Base-by-base conservation (phyloP, 768 basidiomycete genomes). In the Naganishia friedmannii region DNA sequence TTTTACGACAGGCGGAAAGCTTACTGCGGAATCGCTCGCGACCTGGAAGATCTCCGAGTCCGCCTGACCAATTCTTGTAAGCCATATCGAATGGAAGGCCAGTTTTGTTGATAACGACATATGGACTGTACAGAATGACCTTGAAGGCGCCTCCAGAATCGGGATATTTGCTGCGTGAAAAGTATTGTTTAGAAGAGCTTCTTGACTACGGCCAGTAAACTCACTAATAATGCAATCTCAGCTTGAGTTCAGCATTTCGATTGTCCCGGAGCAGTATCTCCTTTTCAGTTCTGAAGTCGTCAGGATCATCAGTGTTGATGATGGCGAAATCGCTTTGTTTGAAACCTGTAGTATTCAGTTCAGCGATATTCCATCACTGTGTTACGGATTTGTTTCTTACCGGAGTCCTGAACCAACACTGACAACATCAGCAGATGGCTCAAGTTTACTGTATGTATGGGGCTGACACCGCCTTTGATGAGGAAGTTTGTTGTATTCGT, bases 251-350 rank as follows among this genome's bases (percentile, higher is more conserved):
- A 57, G 90, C 85, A 66, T 88, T 89, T 46, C 84, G 83, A 65
- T 85, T 82, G 80, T 98, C 96, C 4, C 87, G 85, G 55, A 98
- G 80, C 7, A 85, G 85, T 57, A 98, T 81, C 42, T 83, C 85
- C 65, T 84, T 86, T 80, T 94, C 96, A 67, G 87, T 85, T 70
- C 89, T 90, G 73, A 93, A 92, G 81, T 93, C 93, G 3, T 93
- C 90, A 67, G 91, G 87, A 32, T 88, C 88, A 77, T 96, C 93
- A 19, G 91, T 92, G 77, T 93, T 97, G 82, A 99, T 94, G 81
- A 99, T 97, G 2, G 93, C 90, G 75, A 96, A 99, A 70, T 98
- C 94, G 78, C 93, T 95, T 19, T 92, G 89, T 76, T 90, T 90
- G 83, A 93, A 92, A 17, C 87, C 93, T 95, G 74, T 4, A 26